Evolutionary conservation across 306 rosid species (phyloP).

Genomic region (Styphnolobium japonicum): DNA sequence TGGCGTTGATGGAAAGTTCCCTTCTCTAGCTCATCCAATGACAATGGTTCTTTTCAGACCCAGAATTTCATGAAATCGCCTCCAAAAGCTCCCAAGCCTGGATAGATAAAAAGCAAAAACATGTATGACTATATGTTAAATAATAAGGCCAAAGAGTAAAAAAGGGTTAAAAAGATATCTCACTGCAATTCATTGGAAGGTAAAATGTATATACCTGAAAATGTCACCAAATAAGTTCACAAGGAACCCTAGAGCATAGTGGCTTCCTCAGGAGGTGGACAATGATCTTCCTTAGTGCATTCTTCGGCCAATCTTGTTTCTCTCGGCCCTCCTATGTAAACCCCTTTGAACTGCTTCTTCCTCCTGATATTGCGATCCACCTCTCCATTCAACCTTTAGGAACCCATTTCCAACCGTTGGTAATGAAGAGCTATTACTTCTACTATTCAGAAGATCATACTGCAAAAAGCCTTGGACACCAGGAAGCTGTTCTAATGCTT

Average conservation of each 20-base stretch:
- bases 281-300: no score
- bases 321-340: conserved; percentile 52
- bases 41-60: conserved; percentile 61
- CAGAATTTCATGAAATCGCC: conserved; percentile 71
- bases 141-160: conserved; percentile 6
- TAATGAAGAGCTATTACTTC: conserved; percentile 51
- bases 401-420: conserved; percentile 79
- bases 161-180: conserved; percentile 1
- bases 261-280: conserved; percentile 89
- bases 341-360: conserved; percentile 46
- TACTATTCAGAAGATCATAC: conserved; percentile 56
- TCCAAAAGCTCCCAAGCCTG: conserved; percentile 83
- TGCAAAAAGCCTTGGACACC: conserved; percentile 51
- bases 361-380: conserved; percentile 52
- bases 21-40: conserved; percentile 75
- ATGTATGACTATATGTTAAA: conserved; percentile 12
- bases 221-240: conserved; percentile 78
- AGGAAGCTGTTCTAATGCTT: conserved; percentile 78
- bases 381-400: conserved; percentile 49
- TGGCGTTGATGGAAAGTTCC: conserved; percentile 91
- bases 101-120: conserved; percentile 16
- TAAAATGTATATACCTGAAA: conserved; percentile 58
- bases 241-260: conserved; percentile 65
- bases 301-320: conserved; percentile 48
- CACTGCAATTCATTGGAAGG: conserved; percentile 3